Percentiles rank a stretch among this genome's conserved stretches.
Evolutionary conservation across 257 asterid genomes (phyloP).

Genomic region (Coffea canephora): DNA sequence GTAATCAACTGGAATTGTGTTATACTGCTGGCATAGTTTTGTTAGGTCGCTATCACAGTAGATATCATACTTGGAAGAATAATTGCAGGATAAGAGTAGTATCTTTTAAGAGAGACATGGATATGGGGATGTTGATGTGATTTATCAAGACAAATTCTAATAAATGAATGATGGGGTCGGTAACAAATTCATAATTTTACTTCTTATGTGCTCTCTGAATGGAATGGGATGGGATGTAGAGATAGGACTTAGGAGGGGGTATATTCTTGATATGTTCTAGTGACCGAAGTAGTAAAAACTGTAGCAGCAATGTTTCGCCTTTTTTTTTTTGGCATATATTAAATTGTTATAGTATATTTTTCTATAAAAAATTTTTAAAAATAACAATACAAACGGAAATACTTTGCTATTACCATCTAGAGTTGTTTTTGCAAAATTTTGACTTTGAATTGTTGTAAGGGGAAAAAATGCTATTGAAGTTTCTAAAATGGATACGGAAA

Average conservation of each 20-base stretch:
- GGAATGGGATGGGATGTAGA: neutral
- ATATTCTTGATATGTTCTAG: neutral
- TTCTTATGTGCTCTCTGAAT: neutral
- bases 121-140: neutral
- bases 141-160: neutral
- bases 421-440: neutral
- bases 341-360: too few relatives aligned
- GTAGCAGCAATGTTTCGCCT: neutral
- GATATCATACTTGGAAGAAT: constrained; percentile 13
- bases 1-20: constrained; percentile 8
- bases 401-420: neutral
- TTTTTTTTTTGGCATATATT: too few relatives aligned
- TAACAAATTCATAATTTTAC: neutral
- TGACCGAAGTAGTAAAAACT: neutral
- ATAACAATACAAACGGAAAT: neutral
- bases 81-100: constrained; percentile 5
- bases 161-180: constrained; percentile 7
- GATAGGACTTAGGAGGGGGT: neutral
- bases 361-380: too few relatives aligned
- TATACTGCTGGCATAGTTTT: neutral
- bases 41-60: constrained; percentile 17
- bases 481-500: neutral
- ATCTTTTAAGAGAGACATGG: constrained; percentile 6
- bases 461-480: neutral
- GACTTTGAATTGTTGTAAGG: neutral